These are phyloP conservation scores for Euphorbia celastroides DNA, from an alignment of 441 rosid species.

Conservation along the genomic window DNA sequence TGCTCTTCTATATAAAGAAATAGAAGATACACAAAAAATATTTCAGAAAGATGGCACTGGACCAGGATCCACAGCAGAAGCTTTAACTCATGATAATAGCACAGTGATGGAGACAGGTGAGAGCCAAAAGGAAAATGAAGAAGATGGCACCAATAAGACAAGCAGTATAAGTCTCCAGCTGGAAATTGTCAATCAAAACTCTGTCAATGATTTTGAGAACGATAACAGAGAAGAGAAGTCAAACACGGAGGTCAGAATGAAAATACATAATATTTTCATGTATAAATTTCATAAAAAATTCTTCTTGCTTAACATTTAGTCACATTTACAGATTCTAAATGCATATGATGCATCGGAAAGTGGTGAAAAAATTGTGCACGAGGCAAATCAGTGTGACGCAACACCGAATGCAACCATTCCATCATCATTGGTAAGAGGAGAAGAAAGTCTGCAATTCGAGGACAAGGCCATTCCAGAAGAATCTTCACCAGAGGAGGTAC, in stretches of 20 bases:
- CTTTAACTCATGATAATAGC: slow-evolving; percentile 4
- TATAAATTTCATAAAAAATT: not conserved
- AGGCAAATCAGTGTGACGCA: slow-evolving; percentile 16
- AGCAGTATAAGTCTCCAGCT: slow-evolving; percentile 8
- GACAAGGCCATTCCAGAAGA: not conserved
- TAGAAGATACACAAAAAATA: slow-evolving; percentile 17
- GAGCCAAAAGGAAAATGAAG: slow-evolving; percentile 4
- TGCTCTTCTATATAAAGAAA: slow-evolving; percentile 6
- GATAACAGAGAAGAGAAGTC: slow-evolving; percentile 7
- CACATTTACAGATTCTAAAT: slow-evolving; percentile 15
- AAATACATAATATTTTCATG: not conserved
- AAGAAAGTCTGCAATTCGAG: not conserved
- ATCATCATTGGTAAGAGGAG: slow-evolving; percentile 14
- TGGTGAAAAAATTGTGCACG: slow-evolving; percentile 9
- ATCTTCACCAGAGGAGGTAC: slow-evolving; percentile 10
- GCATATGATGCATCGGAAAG: slow-evolving; percentile 13
- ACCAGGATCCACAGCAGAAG: slow-evolving; percentile 5
- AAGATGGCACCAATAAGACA: slow-evolving; percentile 11
- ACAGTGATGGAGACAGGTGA: slow-evolving; percentile 10
- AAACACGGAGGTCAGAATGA: slow-evolving; percentile 23
- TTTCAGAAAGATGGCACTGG: slow-evolving; percentile 11
- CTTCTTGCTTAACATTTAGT: not conserved
- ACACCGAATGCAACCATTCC: not conserved
- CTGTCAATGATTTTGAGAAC: slow-evolving; percentile 10
- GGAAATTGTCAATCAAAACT: slow-evolving; percentile 15